A percentile compares a stretch with the other conserved stretches of the same genome.
Evolutionary conservation across 441 rosid genomes (phyloP).

Genomic region (Cnidoscolus chayamansa): DNA sequence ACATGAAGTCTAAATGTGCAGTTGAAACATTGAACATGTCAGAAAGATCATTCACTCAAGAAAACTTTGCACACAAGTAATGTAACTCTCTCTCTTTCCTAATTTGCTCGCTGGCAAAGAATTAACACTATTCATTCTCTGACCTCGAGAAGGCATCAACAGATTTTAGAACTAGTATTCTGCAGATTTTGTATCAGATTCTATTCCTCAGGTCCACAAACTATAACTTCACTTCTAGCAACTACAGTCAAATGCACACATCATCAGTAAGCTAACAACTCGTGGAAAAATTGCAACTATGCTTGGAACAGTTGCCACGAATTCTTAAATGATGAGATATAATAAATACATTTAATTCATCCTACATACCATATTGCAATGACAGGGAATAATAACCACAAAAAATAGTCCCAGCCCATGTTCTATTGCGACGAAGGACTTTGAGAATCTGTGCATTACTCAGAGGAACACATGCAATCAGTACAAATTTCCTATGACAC

Average conservation of each 20-base stretch:
- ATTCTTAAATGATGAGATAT: too few species aligned
- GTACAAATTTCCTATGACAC: too few species aligned
- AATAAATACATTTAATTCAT: neutral
- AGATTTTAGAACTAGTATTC: neutral
- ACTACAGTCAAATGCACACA: neutral
- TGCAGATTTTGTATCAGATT: neutral
- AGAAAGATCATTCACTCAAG: constrained; percentile 1
- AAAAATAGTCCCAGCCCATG: neutral
- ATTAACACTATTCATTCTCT: neutral
- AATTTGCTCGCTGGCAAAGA: neutral
- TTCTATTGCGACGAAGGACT: too few species aligned
- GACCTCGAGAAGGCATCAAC: neutral
- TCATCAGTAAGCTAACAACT: neutral
- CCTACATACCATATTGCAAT: neutral
- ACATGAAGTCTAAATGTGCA: neutral
- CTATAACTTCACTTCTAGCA: constrained; percentile 5
- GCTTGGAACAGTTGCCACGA: neutral
- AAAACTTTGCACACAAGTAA: neutral
- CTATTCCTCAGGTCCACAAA: neutral
- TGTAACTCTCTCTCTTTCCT: neutral
- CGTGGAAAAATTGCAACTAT: neutral
- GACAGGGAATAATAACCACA: neutral
- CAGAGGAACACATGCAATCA: too few species aligned
- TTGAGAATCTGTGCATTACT: too few species aligned
- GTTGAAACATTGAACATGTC: neutral